Evolutionary conservation across 2,329 filamentous ascomycete genomes (phyloP).

Genomic region (Colletotrichum sp.): DNA sequence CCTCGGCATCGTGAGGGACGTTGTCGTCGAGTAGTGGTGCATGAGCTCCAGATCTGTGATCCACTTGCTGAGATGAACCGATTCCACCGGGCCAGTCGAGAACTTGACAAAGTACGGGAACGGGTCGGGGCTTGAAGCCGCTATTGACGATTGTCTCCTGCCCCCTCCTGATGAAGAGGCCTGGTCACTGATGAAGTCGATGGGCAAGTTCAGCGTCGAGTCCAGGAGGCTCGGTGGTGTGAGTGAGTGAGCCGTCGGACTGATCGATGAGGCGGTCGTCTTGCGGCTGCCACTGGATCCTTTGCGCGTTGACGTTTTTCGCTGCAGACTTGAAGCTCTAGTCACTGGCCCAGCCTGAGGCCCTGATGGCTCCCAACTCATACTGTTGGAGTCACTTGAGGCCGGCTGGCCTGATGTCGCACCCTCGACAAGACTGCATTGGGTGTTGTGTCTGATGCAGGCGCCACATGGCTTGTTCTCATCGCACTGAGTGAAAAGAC

Average conservation of each 20-base stretch:
- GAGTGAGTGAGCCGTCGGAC: not conserved
- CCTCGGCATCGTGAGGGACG: slow-evolving; percentile 34
- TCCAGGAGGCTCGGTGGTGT: slow-evolving; percentile 2
- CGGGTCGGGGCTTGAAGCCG: slow-evolving; percentile 11
- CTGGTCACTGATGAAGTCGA: slow-evolving; percentile 1
- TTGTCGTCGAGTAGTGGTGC: slow-evolving; percentile 37
- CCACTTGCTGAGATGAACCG: slow-evolving; percentile 28
- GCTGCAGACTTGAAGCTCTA: not conserved
- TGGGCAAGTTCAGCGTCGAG: not conserved
- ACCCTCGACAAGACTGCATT: slow-evolving; percentile 32
- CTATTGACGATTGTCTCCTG: not conserved
- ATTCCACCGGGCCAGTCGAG: slow-evolving; percentile 22
- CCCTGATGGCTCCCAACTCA: not conserved
- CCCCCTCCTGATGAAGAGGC: not conserved
- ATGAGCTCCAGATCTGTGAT: slow-evolving; percentile 40
- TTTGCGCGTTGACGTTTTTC: not conserved
- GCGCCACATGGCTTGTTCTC: slow-evolving; percentile 41
- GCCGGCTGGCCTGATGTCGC: slow-evolving; percentile 9
- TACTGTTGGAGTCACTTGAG: not conserved
- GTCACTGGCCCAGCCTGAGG: not conserved
- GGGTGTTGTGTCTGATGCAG: slow-evolving; percentile 38
- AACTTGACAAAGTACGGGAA: slow-evolving; percentile 28
- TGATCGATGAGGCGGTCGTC: not conserved
- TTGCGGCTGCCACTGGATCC: not conserved
- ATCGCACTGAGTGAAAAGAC: slow-evolving; percentile 34